Evolutionary conservation across 192 early-diverging fungal species (phyloP).

Genomic region (Coemansia sp.): DNA sequence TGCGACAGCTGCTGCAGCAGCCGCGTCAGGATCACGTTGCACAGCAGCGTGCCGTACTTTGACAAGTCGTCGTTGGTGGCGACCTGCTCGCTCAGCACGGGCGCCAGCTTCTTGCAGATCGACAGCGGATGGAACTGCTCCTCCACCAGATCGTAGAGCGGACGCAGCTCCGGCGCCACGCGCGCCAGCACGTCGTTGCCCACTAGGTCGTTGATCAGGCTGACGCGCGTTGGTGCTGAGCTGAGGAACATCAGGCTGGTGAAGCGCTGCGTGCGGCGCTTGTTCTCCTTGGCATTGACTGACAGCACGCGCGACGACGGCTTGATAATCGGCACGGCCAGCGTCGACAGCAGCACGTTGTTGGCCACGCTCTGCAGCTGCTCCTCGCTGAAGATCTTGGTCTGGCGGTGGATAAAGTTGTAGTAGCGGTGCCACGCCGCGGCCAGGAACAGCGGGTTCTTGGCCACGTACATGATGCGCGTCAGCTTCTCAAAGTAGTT

Average conservation of each 20-base stretch:
- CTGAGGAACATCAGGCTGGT: conserved; percentile 84
- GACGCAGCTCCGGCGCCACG: conserved; percentile 84
- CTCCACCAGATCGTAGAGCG: conserved; percentile 94
- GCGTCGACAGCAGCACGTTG: conserved; percentile 87
- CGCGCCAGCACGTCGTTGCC: conserved; percentile 82
- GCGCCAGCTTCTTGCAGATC: conserved; percentile 95
- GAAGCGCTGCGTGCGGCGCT: conserved; percentile 73
- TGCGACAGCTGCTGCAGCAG: conserved; percentile 97
- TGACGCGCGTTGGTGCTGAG: conserved; percentile 82
- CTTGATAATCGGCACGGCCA: conserved; percentile 95
- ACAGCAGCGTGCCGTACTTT: conserved; percentile 92
- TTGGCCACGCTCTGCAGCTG: conserved; percentile 89
- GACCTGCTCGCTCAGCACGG: conserved; percentile 71
- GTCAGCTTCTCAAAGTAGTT: conserved; percentile 99
- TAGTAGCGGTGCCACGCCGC: conserved; percentile 95
- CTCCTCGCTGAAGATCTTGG: conserved; percentile 80
- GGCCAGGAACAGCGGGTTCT: conserved; percentile 97
- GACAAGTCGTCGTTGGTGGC: conserved; percentile 68
- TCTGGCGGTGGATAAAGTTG: conserved; percentile 69
- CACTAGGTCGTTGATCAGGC: conserved; percentile 86
- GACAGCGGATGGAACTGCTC: conserved; percentile 99
- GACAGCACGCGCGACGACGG: conserved; percentile 72
- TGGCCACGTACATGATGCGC: conserved; percentile 93
- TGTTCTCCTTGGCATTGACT: conserved; percentile 75
- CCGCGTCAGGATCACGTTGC: conserved; percentile 95